Evolutionary conservation across 1,139 yeast genomes (phyloP), one percentile per base, ranked within the genome.

Genomic region (Hanseniaspora uvarum): DNA sequence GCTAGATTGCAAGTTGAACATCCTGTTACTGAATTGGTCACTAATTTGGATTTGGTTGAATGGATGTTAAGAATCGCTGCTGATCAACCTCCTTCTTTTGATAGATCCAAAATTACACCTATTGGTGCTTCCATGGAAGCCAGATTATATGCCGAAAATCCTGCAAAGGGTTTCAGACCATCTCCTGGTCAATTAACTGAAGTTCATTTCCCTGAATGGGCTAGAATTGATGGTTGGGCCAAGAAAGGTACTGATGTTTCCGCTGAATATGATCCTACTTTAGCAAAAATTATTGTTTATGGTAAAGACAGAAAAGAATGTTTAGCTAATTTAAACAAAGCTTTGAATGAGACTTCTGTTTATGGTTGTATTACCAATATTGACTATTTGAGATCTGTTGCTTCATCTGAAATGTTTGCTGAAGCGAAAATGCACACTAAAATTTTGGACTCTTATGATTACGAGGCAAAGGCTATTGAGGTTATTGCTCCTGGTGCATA

Each of bases 1-100:
- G 95, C 98, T 11, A 81, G 98, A 68, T 77, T 92, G 61, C 98
- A 92, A 71, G 98, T 92, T 49, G 98, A 92, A 71, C 97, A 92
- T 68, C 97, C 97, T 45, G 83, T 92, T 62, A 92, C 98, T 31
- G 98, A 92, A 71, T 77, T 82, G 80, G 95, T 86, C 31, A 87
- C 96, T 28, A 96, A 96, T 4, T 71, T 88, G 54, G 98, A 92
- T 68, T 75, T 92, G 60, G 97, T 92, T 26, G 96, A 92, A 69
- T 86, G 96, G 96, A 89, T 92, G 97, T 72, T 92, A 59, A 74
- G 75, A 62, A 83, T 89, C 67, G 96, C 97, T 38, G 95, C 95
- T 38, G 89, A 86, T 64, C 76, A 77, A 60, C 83, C 96, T 6
- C 95, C 95, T 5, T 86, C 82, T 63, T 84, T 86, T 62, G 65